Conservation (phyloP, 2,329 filamentous ascomycete genomes). For the Colletotrichum costaricense region DNA sequence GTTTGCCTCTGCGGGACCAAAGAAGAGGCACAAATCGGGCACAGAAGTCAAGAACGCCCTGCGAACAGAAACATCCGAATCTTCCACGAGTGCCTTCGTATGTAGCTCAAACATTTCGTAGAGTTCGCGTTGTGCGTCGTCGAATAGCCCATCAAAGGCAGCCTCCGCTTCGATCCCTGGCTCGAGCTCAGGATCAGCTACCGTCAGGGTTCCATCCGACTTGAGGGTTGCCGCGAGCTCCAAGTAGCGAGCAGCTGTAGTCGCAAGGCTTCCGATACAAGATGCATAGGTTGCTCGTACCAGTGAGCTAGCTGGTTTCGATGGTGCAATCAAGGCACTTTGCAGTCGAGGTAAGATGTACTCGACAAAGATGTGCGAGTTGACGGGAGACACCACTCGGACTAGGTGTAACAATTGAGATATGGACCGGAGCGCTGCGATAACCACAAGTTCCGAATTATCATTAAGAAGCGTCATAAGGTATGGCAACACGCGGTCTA, state of each 20-base stretch:
- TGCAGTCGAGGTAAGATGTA: constrained; percentile 76
- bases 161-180: constrained; percentile 74
- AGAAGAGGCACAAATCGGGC: constrained; percentile 92
- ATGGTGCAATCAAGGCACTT: constrained; percentile 58
- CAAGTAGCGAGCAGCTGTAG: constrained; percentile 85
- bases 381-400: constrained; percentile 83
- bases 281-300: constrained; percentile 93
- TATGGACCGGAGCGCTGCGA: constrained; percentile 86
- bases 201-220: constrained; percentile 83
- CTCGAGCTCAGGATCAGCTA: constrained; percentile 83
- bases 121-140: constrained; percentile 85
- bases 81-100: constrained; percentile 90
- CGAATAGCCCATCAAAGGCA: constrained; percentile 85
- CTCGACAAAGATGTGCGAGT: constrained; percentile 76
- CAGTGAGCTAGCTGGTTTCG: constrained; percentile 70
- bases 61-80: constrained; percentile 85
- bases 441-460: constrained; percentile 83
- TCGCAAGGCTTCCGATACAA: constrained; percentile 88
- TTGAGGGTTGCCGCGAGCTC: constrained; percentile 91
- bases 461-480: constrained; percentile 86
- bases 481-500: constrained; percentile 93
- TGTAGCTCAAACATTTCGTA: constrained; percentile 87
- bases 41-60: constrained; percentile 93
- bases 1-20: constrained; percentile 89
- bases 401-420: constrained; percentile 91